Conservation (phyloP, 2,329 filamentous ascomycete genomes). For the Decorospora gaudefroyi region DNA sequence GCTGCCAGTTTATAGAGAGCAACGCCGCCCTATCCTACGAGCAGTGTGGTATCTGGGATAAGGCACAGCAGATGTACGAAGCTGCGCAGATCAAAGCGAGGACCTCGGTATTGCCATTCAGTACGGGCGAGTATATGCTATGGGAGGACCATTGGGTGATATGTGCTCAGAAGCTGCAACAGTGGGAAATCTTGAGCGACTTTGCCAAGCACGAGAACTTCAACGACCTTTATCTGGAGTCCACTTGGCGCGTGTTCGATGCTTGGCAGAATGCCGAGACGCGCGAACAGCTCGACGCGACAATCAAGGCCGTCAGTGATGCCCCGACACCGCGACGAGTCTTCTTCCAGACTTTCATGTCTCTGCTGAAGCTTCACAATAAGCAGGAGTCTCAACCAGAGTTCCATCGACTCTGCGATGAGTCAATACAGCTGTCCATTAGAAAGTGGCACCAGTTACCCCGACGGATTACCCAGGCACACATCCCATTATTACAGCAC, state of each 20-base stretch:
- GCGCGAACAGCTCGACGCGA: constrained; percentile 84
- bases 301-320: constrained; percentile 97
- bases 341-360: constrained; percentile 99
- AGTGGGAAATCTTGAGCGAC: constrained; percentile 97
- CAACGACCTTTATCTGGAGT: constrained; percentile 92
- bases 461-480: constrained; percentile 87
- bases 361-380: constrained; percentile 88
- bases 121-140: constrained; percentile 94
- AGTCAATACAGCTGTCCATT: constrained; percentile 95
- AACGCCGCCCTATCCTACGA: constrained; percentile 97
- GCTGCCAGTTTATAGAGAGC: constrained; percentile 95
- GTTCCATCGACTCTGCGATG: constrained; percentile 89
- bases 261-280: constrained; percentile 89
- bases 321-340: constrained; percentile 89
- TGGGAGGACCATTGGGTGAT: constrained; percentile 99
- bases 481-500: constrained; percentile 92
- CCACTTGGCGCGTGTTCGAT: constrained; percentile 93
- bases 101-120: constrained; percentile 94
- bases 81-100: constrained; percentile 95
- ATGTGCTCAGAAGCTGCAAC: constrained; percentile 96
- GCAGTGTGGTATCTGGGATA: constrained; percentile 99
- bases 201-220: constrained; percentile 99
- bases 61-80: constrained; percentile 96
- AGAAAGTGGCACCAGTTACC: constrained; percentile 99
- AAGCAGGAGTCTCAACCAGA: constrained; percentile 80